Evolutionary conservation across 306 rosid species (phyloP).

Genomic region (Argentina anserina): DNA sequence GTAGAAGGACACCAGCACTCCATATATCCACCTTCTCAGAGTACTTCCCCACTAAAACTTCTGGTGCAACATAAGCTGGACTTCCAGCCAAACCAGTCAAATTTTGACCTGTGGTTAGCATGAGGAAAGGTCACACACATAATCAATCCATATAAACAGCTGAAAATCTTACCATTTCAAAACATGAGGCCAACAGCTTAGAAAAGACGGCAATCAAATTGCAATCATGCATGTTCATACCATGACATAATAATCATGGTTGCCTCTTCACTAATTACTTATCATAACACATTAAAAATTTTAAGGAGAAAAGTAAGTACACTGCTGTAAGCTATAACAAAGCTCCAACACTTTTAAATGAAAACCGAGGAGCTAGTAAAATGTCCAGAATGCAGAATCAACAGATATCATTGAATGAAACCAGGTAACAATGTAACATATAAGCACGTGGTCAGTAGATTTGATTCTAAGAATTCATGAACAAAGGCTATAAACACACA

Average conservation of each 20-base stretch:
- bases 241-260: neutral
- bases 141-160: conserved; percentile 4
- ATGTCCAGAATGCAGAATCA: neutral
- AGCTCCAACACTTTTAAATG: neutral
- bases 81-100: conserved; percentile 98
- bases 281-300: too few relatives aligned
- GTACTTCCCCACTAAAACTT: conserved; percentile 74
- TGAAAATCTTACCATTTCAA: neutral
- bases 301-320: neutral
- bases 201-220: neutral
- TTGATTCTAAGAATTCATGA: neutral
- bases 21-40: conserved; percentile 93
- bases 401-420: neutral
- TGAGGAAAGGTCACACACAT: conserved; percentile 19
- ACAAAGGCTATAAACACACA: neutral
- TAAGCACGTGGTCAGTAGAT: neutral
- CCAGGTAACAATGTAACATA: neutral
- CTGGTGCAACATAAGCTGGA: conserved; percentile 99
- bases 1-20: conserved; percentile 98
- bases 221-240: neutral
- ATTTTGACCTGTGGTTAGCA: conserved; percentile 63
- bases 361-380: neutral
- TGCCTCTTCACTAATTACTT: neutral
- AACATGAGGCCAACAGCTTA: neutral
- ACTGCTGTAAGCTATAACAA: neutral